phyloP scores from a whole-genome alignment of 805 yeast species.

The Soucietia sequanensis region DNA sequence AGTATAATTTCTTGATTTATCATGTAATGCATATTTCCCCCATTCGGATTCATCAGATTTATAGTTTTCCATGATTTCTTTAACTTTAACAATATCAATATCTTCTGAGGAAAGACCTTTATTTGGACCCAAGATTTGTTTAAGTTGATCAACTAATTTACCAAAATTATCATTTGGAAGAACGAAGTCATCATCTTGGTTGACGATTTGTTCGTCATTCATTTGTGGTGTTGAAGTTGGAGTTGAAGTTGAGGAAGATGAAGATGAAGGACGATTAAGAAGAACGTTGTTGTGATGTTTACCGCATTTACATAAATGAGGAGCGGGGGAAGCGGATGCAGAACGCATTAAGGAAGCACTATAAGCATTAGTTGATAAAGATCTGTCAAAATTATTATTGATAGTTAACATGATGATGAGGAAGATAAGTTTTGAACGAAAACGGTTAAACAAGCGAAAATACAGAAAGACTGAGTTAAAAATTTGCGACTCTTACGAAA shows the following conservation, averaged over 20 bases:
- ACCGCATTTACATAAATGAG: not conserved
- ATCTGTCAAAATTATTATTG: too few relatives aligned
- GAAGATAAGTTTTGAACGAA: too few relatives aligned
- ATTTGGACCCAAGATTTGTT: constrained; percentile 24
- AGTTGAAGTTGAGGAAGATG: not conserved
- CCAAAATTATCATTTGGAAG: constrained; percentile 18
- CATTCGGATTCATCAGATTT: constrained; percentile 52
- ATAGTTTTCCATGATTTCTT: constrained; percentile 47
- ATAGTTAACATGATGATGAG: too few relatives aligned
- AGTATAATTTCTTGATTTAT: constrained; percentile 48
- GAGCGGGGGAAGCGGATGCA: not conserved
- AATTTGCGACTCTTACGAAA: too few relatives aligned
- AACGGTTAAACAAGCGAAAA: too few relatives aligned
- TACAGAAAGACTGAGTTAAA: too few relatives aligned
- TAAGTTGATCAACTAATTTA: constrained; percentile 25
- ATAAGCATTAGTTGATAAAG: not conserved
- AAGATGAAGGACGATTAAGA: not conserved
- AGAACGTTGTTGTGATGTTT: not conserved
- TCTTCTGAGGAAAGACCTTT: constrained; percentile 44
- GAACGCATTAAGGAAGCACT: constrained; percentile 1
- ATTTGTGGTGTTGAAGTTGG: not conserved
- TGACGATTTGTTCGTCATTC: not conserved
- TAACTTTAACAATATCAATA: constrained; percentile 50
- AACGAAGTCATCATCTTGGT: constrained; percentile 5
- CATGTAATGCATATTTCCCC: constrained; percentile 56